Percentiles rank a stretch among this genome's conserved stretches.
Evolutionary conservation across 2,329 filamentous ascomycete species (phyloP).

Genomic region (Uncinocarpus reesii): DNA sequence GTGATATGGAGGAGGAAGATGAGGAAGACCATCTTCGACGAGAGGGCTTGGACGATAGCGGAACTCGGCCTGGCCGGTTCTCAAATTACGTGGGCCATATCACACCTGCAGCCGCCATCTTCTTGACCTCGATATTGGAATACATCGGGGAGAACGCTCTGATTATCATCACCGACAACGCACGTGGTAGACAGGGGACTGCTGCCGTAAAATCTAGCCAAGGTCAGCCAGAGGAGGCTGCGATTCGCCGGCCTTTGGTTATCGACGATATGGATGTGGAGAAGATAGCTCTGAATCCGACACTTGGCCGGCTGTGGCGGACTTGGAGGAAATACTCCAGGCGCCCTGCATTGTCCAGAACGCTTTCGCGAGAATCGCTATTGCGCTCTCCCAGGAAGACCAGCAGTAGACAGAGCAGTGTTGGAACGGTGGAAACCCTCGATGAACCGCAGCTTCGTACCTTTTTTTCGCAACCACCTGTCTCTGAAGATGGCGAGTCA

Average conservation of each 20-base stretch:
- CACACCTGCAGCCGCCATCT: slow-evolving; percentile 87
- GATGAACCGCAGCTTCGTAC: slow-evolving; percentile 9
- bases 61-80: slow-evolving; percentile 46
- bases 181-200: slow-evolving; percentile 47
- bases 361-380: slow-evolving; percentile 35
- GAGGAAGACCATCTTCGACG: slow-evolving; percentile 81
- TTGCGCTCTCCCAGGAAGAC: slow-evolving; percentile 20
- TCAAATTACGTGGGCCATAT: slow-evolving; percentile 53
- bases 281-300: slow-evolving; percentile 78
- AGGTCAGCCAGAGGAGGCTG: slow-evolving; percentile 32
- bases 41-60: slow-evolving; percentile 53
- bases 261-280: slow-evolving; percentile 90
- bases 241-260: slow-evolving; percentile 49
- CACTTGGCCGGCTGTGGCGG: slow-evolving; percentile 81
- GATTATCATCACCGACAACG: slow-evolving; percentile 74
- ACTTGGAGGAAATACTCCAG: slow-evolving; percentile 74
- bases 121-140: slow-evolving; percentile 87
- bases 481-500: slow-evolving; percentile 22
- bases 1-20: slow-evolving; percentile 95
- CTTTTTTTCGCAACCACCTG: slow-evolving; percentile 6
- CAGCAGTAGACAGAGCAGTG: slow-evolving; percentile 32
- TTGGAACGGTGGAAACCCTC: slow-evolving; percentile 23
- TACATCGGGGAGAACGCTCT: slow-evolving; percentile 87
- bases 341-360: slow-evolving; percentile 29
- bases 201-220: slow-evolving; percentile 35